These are phyloP conservation scores for Rhizophagus clarus DNA, from an alignment of 192 early-diverging fungal genomes.

Conservation along the genomic window DNA sequence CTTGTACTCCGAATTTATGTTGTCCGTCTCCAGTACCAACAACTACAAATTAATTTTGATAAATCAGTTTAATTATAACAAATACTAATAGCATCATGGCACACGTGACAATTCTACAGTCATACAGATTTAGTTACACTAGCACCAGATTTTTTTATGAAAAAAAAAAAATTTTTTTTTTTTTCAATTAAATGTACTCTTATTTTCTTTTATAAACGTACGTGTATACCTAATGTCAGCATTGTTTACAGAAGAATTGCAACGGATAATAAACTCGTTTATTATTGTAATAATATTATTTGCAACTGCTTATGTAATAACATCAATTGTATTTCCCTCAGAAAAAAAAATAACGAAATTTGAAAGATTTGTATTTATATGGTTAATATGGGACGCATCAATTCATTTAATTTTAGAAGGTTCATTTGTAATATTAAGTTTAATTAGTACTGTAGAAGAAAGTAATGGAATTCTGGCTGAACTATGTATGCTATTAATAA, in stretches of 20 bases:
- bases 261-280: constrained; percentile 1
- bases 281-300: constrained; percentile 1
- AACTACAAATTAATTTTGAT: too few relatives aligned
- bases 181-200: too few relatives aligned
- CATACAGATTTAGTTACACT: too few relatives aligned
- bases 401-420: constrained; percentile 42
- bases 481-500: constrained; percentile 25
- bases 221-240: too few relatives aligned
- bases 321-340: not conserved
- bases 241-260: not conserved
- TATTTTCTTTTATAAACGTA: too few relatives aligned
- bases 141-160: too few relatives aligned
- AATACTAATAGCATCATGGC: too few relatives aligned
- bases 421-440: constrained; percentile 35
- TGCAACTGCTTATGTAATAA: not conserved
- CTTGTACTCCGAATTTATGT: constrained; percentile 43
- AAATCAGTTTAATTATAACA: too few relatives aligned
- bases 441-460: constrained; percentile 33
- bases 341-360: not conserved
- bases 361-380: constrained; percentile 33
- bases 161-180: too few relatives aligned
- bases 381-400: constrained; percentile 37
- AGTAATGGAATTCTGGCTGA: constrained; percentile 32
- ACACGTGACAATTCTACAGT: too few relatives aligned
- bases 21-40: constrained; percentile 32